A percentile compares a stretch with the other conserved stretches of the same genome.
phyloP scores from a whole-genome alignment of 257 asterid species.

The Echium plantagineum region DNA sequence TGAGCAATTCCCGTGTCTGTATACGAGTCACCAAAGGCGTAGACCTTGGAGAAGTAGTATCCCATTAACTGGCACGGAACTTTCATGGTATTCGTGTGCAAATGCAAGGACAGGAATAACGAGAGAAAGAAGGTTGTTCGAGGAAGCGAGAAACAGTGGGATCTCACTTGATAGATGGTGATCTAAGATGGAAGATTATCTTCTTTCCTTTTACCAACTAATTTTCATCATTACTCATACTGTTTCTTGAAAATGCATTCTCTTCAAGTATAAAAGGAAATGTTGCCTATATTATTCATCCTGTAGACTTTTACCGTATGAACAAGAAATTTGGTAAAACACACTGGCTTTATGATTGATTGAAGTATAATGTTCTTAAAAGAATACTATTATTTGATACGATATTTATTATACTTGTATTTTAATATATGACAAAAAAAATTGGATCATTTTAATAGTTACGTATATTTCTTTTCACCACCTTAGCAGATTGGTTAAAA shows the following conservation, averaged over 20 bases:
- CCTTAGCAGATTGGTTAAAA: no score
- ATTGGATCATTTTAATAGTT: no score
- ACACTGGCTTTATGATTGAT: no score
- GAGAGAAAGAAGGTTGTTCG: not conserved
- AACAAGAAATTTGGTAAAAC: no score
- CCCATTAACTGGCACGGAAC: not conserved
- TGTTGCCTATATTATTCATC: no score
- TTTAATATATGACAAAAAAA: no score
- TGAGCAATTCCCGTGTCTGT: constrained; percentile 31
- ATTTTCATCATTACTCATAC: not conserved
- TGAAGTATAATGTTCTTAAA: no score
- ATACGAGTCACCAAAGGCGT: constrained; percentile 38
- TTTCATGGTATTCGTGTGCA: not conserved
- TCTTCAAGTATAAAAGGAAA: not conserved
- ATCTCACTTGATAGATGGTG: not conserved
- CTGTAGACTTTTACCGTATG: no score
- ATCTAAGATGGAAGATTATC: not conserved
- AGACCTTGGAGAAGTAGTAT: constrained; percentile 27
- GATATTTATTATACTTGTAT: no score
- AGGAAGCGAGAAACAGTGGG: not conserved
- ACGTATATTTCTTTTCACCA: no score
- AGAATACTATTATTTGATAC: no score
- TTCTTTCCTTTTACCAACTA: not conserved
- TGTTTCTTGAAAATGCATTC: not conserved
- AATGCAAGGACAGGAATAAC: not conserved